Evolutionary conservation across 495 filamentous ascomycete genomes (phyloP).

Genomic region (Talaromyces trachyspermus): DNA sequence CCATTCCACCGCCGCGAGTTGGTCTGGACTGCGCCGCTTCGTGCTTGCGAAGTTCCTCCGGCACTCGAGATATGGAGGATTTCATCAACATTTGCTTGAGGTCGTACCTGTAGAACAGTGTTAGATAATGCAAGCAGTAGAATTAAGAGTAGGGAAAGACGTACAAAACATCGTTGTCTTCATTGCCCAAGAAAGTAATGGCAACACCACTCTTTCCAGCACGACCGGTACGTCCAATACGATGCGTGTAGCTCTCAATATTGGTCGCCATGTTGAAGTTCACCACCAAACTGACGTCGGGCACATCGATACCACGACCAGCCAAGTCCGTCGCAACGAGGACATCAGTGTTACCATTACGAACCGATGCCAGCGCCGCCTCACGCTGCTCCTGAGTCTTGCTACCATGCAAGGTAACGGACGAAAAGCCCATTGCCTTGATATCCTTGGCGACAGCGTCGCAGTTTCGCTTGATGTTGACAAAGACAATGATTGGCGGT

Average conservation of each 20-base stretch:
- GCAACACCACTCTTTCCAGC: slow-evolving; percentile 96
- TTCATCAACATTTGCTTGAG: slow-evolving; percentile 94
- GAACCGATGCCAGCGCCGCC: slow-evolving; percentile 80
- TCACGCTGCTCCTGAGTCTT: slow-evolving; percentile 99
- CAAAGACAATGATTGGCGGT: slow-evolving; percentile 96
- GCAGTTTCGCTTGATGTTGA: slow-evolving; percentile 99
- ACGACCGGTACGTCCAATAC: slow-evolving; percentile 95
- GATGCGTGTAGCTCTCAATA: slow-evolving; percentile 96
- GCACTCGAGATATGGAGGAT: slow-evolving; percentile 80
- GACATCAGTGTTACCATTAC: slow-evolving; percentile 71
- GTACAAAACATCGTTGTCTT: slow-evolving; percentile 91
- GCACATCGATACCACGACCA: slow-evolving; percentile 96
- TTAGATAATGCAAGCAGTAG: slow-evolving; percentile 13
- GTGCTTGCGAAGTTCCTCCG: slow-evolving; percentile 88
- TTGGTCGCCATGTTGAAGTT: slow-evolving; percentile 98
- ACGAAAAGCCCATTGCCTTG: slow-evolving; percentile 86
- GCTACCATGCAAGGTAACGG: slow-evolving; percentile 86
- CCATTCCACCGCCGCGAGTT: slow-evolving; percentile 41
- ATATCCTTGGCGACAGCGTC: slow-evolving; percentile 93
- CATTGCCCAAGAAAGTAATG: slow-evolving; percentile 90
- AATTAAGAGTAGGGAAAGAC: slow-evolving; percentile 13
- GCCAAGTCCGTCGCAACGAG: slow-evolving; percentile 97
- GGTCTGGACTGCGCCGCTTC: slow-evolving; percentile 87
- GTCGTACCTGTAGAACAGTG: slow-evolving; percentile 49
- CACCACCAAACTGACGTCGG: slow-evolving; percentile 85